These are phyloP conservation scores for Eutrema salsugineum DNA, from an alignment of 441 rosid species.

Conservation along the genomic window DNA sequence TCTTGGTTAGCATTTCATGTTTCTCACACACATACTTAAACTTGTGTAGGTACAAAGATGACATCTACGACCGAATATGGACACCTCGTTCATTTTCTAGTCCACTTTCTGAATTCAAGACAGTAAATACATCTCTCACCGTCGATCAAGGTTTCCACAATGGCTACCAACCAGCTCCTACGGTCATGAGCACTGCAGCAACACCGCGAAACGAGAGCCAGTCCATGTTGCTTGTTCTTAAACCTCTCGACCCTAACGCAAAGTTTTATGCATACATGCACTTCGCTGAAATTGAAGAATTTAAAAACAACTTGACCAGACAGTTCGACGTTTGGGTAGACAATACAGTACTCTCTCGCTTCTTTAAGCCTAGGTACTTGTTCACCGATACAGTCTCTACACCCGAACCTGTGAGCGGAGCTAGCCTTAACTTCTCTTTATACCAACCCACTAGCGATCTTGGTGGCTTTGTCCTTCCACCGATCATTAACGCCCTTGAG, in stretches of 20 bases:
- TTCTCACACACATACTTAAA: too few relatives aligned
- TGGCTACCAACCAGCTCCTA: conserved; percentile 13
- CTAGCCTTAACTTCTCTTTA: too few relatives aligned
- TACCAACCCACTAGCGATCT: not conserved
- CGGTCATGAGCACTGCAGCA: conserved; percentile 31
- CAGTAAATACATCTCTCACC: not conserved
- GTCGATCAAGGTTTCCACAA: conserved; percentile 2
- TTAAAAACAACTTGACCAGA: conserved; percentile 20
- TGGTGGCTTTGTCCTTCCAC: conserved; percentile 27
- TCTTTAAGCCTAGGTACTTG: not conserved
- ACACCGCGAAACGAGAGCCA: not conserved
- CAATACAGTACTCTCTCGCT: too few relatives aligned
- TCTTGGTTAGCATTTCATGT: too few relatives aligned
- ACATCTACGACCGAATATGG: conserved; percentile 40
- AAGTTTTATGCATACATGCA: conserved; percentile 34
- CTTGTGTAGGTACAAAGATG: conserved; percentile 33
- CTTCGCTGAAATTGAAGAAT: conserved; percentile 33
- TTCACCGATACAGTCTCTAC: conserved; percentile 10
- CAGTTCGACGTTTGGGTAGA: not conserved
- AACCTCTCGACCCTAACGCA: not conserved
- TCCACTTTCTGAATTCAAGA: not conserved
- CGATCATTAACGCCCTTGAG: conserved; percentile 46
- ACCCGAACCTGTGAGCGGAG: not conserved
- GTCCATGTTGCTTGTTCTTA: not conserved
- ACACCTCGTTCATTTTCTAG: not conserved